Base-by-base conservation (phyloP, 2,329 filamentous ascomycete genomes). In the Neurospora sp. region DNA sequence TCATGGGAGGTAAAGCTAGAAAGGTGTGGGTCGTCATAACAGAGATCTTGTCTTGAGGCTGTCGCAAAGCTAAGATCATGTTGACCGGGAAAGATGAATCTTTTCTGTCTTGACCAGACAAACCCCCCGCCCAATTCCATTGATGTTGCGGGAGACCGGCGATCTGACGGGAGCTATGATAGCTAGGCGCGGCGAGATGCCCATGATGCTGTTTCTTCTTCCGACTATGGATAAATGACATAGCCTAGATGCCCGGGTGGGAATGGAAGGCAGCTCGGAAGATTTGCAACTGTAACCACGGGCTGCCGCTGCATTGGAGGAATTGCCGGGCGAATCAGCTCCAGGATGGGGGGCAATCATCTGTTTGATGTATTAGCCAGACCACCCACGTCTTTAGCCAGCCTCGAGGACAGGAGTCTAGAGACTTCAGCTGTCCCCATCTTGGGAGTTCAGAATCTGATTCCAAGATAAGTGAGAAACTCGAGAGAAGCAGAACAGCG, bases 361-460 rank as follows among this genome's bases (percentile, higher is more conserved):
- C 72, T 70, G 71, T 74, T 62, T 39, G 69, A 70, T 74, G 74
- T 72, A 73, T 76, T 75, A 73, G 66, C 74, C 70, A 73, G 70
- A 67, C 66, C 28, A 69, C 11, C 40, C 28, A 33, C 39, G 66
- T 15, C 69, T 74, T 73, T 74, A 75, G 70, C 72, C 73, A 75
- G 67, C 42, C 28, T 28, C 39, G 15, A 46, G 67, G 62, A 38
- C 66, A 62, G n/a, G 38, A n/a, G 40, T 19, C 66, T 10, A 62
- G 19, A 39, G 58, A 39, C 38, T 52, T 52, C 42, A 67, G 58
- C 33, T 23, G 11, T 4, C 28, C 28, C 58, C 4, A 33, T 13
- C 0, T 33, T 23, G 15, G 33, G 33, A 28, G 10, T n/a, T 9
- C 19, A 5, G 43, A 40, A 3, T 52, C 4, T n/a, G 28, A 23